Evolutionary conservation across 73 alveolate species (phyloP), one percentile per base, ranked within the genome.

Genomic region (Breviolum minutum): DNA sequence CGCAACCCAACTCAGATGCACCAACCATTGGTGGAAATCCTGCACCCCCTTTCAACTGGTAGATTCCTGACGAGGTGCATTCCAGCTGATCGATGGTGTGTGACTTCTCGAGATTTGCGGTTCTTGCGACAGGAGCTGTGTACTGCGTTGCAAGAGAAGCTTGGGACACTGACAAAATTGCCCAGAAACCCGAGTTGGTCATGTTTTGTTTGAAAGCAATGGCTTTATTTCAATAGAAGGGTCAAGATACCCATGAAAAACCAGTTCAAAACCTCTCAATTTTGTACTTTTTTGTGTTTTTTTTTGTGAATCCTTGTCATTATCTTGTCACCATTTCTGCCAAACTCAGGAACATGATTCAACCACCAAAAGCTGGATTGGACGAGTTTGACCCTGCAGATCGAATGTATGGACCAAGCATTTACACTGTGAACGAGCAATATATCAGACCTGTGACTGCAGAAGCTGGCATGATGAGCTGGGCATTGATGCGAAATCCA

Each of bases 401-500:
- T 64, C 87, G 48, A 29, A 64, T 79, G 87, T 71, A 90, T 60
- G 97, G 97, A 12, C 97, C 97, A 12, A 71, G 88, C 97, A 73
- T 90, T 26, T 88, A 88, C 87, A 17, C 29, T 7, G 87, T 79
- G 66, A 79, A 79, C 27, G 87, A 79, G 66, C 63, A 29, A 32
- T 66, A 88, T 69, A 88, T 88, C 95, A 88, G 30, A 69, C 95
- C 95, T 7, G 95, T 88, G 24, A 88, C 95, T 5, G 8, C 63
- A 60, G 85, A 88, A 2, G 95, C 95, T 10, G 95, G 95, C 17
- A 64, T 63, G 84, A 70, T 90, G 97, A 90, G 97, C 77, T 90
- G 97, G 97, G 97, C 97, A 4, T n/a, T 90, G 88, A 90, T 90
- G 97, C 97, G 97, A 61, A 13, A 90, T 73, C 88, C 86, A 20